Base-by-base conservation (phyloP, 1,139 yeast genomes). In the Ogataea hybrid region DNA sequence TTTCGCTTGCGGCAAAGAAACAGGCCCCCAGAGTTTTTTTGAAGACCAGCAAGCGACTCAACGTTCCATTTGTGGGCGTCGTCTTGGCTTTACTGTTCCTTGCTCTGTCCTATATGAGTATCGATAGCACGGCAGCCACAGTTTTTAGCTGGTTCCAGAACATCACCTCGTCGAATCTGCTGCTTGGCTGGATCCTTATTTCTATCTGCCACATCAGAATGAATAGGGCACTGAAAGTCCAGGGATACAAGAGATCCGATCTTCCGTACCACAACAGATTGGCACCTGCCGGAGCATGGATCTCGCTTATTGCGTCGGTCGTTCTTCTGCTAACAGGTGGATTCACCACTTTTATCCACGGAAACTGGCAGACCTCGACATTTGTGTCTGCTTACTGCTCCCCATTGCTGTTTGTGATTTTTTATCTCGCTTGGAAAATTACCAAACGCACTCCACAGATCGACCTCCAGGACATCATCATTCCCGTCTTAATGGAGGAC, bases 311-410 rank as follows among this genome's bases (percentile, higher is more conserved):
- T 46, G 56, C 63, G 28, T 65, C 70, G 2, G 33, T 56, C 1
- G 17, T 70, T 4, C 53, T 71, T 40, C 53, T 70, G 27, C 47
- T 70, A 17, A 69, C 73, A 6, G 69, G 69, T 27, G 75, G 75
- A 0, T 71, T 66, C 50, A 42, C 60, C 4, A 64, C 61, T 41
- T 70, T 70, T 44, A 57, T 70, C 18, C 47, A 64, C 7, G 71
- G 70, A 5, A 45, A 66, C n/a, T 70, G 65, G 48, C 53, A 47
- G 4, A 56, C 65, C 30, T 60, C 69, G 16, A 44, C 61, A 0
- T 69, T 71, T 47, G 64, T 70, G 51, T 63, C 68, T 23, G 45
- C 68, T n/a, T 35, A 41, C 39, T 35, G 36, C 23, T 25, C 37
- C 69, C 70, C 54, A 67, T 69, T 43, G 56, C 64, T 31, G 61